Base-by-base conservation (phyloP, 1,284 basidiomycete species). In the Wallemia ichthyophaga region DNA sequence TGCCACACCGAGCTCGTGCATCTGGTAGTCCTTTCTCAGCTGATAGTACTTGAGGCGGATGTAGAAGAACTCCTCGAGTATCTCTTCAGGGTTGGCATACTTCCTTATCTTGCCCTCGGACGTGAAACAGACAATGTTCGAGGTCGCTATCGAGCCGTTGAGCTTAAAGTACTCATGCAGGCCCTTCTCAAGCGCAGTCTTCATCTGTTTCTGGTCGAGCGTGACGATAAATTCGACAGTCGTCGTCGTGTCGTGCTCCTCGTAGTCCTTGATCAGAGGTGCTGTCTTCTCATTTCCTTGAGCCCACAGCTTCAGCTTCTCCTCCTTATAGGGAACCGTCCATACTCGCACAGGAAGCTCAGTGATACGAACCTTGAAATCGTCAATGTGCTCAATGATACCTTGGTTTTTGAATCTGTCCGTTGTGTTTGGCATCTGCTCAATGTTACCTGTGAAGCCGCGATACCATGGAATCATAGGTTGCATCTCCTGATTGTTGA, bases 71-170 rank as follows among this genome's bases (percentile, higher is more conserved):
- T 95, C 92, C 62, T 86, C 81, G 58, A 98, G 70, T 61, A 99
- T 88, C 66, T 91, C 84, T 67, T 96, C 92, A 0, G 94, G 80
- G 1, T 81, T 78, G 23, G 77, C 72, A 70, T 96, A 98, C 72
- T 83, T 94, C 72, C 83, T 88, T 73, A 99, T 95, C 74, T 94
- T 95, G 66, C 87, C 83, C 27, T 92, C 82, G 63, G 86, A 78
- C 70, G 96, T 91, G 70, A 99, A 99, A 70, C 87, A 88, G 9
- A 98, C 95, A 94, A 99, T 96, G 73, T 99, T 99, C 68, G 77
- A 78, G 9, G 88, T 95, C 67, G 76, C 83, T 68, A 96, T 72
- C 67, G 87, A 85, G 54, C 75, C 72, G 2, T 80, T 79, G 59
- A 95, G 72, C 72, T 92, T 95, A 80, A 99, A 96, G 68, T 80